Base-by-base conservation (phyloP, 768 basidiomycete species). In the Rhodocollybia butyracea region DNA sequence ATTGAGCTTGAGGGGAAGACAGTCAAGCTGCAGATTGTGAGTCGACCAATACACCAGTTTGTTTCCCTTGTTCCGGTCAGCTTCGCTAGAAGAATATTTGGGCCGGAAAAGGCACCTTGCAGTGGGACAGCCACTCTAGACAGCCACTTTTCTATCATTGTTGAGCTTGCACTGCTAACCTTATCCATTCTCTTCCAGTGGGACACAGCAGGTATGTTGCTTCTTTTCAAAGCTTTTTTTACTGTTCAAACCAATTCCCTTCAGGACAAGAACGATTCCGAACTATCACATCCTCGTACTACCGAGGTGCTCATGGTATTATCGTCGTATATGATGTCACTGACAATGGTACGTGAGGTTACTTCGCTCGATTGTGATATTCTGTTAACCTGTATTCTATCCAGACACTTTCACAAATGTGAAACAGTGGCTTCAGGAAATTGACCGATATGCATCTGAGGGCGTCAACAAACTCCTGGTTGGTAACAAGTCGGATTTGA, bases 271-370 rank as follows among this genome's bases (percentile, higher is more conserved):
- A 99, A 73, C 86, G 95, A 29, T 98, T 98, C 88, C 85, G 97
- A 59, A 98, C 97, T 13, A 99, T 99, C 70, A 98, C 97, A 6
- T 94, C 95, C 3, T 93, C 95, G n/a, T 99, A 99, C 80, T 99
- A 99, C 78, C 85, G 97, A 57, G 97, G 97, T 39, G 97, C 97
- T 46, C 94, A 96, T 68, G 97, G 97, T 60, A 98, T 98, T 69
- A 90, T 98, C 65, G 89, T 98, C 47, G 95, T 98, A n/a, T 98
- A 98, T 76, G 91, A 94, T 69, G 94, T 98, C 52, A 96, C 94
- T 40, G 95, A 98, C 76, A 92, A 91, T 65, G 92, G 89, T 89
- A 58, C 43, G n/a, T 75, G 62, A 22, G 32, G 31, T 26, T 30
- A 24, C 12, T 13, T 42, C 26, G 5, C 21, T 22, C 50, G 19